phyloP scores from a whole-genome alignment of 2,329 filamentous ascomycete species.

The Epichloe elymi region DNA sequence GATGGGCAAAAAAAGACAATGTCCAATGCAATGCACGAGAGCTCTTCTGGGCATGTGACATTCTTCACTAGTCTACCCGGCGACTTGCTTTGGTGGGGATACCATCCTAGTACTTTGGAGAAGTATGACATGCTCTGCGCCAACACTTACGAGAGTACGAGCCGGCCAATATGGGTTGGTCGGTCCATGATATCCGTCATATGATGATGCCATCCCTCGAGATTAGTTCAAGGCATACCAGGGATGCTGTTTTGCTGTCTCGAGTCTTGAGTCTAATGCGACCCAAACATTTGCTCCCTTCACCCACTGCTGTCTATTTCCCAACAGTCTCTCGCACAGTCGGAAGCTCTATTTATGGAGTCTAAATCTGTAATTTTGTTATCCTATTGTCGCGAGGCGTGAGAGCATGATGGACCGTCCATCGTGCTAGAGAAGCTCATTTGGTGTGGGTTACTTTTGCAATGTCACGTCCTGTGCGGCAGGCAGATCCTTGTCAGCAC shows the following conservation, averaged over 20 bases:
- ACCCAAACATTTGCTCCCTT: background rate
- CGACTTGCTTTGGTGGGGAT: background rate
- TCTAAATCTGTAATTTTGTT: no score
- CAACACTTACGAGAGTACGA: background rate
- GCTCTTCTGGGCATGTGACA: slow-evolving; percentile 6
- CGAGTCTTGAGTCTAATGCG: background rate
- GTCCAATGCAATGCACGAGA: background rate
- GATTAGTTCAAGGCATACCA: background rate
- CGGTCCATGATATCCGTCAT: slow-evolving; percentile 1
- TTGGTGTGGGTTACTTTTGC: slow-evolving; percentile 1
- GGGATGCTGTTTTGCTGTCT: background rate
- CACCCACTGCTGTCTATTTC: background rate
- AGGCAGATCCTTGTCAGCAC: background rate
- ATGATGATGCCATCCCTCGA: slow-evolving; percentile 1
- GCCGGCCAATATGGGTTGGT: background rate
- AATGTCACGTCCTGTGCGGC: background rate
- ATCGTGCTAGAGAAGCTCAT: background rate
- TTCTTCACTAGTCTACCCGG: background rate
- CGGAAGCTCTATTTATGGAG: background rate
- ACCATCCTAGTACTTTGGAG: background rate
- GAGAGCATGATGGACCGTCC: background rate
- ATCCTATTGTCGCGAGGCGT: background rate
- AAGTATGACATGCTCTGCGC: background rate
- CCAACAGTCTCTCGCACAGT: background rate
- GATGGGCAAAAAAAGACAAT: background rate